Base-by-base conservation (phyloP, 345 rosid genomes). In the Eucalyptus leucophloia region DNA sequence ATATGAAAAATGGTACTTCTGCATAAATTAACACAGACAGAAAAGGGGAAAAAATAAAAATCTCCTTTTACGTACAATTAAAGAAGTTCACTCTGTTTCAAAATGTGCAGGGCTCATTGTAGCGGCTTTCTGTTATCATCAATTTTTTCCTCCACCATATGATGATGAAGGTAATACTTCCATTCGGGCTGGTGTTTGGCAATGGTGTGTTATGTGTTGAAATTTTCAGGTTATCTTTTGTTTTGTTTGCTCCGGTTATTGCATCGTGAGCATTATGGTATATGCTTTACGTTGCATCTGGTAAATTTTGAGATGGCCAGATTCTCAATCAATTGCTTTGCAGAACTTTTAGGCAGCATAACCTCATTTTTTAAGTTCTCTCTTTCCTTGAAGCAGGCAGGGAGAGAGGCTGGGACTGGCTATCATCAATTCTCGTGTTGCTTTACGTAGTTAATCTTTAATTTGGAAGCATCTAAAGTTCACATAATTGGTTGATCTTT, bases 121-220 rank as follows among this genome's bases (percentile, higher is more conserved):
- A 49, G 91, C 91, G 3, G 30, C 40, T 1, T 87, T 90, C 80
- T 90, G 91, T 80, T 90, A 90, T 85, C 47, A 87, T 88, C 91
- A 90, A 49, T 87, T 90, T 83, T 90, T 87, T 60, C 87, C 91
- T 8, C 89, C 91, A 72, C 91, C 91, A 40, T 28, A 89, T 77
- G 87, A 87, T 23, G 23, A 86, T 1, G 50, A 58, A 49, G 91
- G 91, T 89, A 47, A 21, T 77, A 11, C 42, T 34, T n/a, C 12
- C 19, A 69, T 69, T 17, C 13, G 21, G 42, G 81, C 81, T 9
- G 7, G 44, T 69, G 83, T 32, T 86, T 45, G 23, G 49, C 30
- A 34, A n/a, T 50, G 24, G 51, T 42, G 54, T 37, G 45, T 37
- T 10, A 3, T 37, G 45, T 12, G 45, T 72, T 4, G 2, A 37